These are phyloP conservation scores for Lasiosphaeria miniovina DNA, from an alignment of 495 filamentous ascomycete genomes.

Conservation along the genomic window DNA sequence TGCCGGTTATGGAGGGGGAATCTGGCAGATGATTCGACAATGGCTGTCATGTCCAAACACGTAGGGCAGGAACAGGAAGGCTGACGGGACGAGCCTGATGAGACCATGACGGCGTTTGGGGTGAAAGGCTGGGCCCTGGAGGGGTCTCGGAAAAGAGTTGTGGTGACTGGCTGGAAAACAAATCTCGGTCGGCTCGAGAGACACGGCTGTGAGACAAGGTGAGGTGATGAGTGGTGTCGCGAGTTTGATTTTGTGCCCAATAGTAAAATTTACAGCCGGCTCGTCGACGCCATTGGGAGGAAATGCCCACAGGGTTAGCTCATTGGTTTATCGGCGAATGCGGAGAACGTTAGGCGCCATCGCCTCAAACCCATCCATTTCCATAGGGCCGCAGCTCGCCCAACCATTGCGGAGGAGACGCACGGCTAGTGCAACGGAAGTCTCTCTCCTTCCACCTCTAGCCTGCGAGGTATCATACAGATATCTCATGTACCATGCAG, in stretches of 20 bases:
- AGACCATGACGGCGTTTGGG: conserved; percentile 25
- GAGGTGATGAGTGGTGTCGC: conserved; percentile 18
- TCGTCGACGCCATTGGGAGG: conserved; percentile 24
- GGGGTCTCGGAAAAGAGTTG: neutral
- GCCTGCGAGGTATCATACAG: too few species aligned
- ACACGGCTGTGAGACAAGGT: conserved; percentile 19
- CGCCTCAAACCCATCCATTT: neutral
- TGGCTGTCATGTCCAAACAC: conserved; percentile 34
- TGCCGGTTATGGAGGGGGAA: conserved; percentile 31
- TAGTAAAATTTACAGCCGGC: conserved; percentile 9
- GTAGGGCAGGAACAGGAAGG: conserved; percentile 37
- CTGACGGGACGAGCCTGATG: conserved; percentile 24
- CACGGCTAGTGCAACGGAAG: neutral
- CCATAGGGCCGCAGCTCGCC: neutral
- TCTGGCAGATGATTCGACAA: conserved; percentile 37
- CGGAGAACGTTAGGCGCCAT: neutral
- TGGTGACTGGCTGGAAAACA: conserved; percentile 19
- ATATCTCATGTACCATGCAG: too few species aligned
- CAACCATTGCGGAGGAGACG: neutral
- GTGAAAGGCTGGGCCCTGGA: conserved; percentile 19
- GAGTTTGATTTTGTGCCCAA: conserved; percentile 24
- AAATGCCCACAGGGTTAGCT: conserved; percentile 6
- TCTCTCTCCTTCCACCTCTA: neutral
- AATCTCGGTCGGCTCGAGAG: conserved; percentile 8
- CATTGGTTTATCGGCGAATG: neutral